phyloP scores from a whole-genome alignment of 768 basidiomycete species.

The Mycena olivaceomarginata region DNA sequence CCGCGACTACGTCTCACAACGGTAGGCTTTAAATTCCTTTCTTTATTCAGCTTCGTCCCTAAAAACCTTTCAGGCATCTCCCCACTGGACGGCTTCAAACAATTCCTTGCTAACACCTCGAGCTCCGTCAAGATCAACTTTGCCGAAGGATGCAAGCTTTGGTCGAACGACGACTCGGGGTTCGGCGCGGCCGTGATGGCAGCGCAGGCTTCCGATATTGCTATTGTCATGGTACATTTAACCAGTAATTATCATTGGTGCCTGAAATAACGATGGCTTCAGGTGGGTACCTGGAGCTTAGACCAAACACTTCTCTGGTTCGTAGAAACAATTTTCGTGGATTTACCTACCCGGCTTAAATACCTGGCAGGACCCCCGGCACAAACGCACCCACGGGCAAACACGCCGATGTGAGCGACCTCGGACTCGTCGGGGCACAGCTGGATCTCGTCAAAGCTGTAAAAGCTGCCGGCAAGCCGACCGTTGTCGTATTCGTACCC shows the following conservation, averaged over 20 bases:
- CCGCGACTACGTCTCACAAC: constrained; percentile 83
- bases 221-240: constrained; percentile 71
- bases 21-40: constrained; percentile 41
- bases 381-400: constrained; percentile 84
- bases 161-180: constrained; percentile 78
- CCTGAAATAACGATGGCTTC: constrained; percentile 6
- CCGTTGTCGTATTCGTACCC: constrained; percentile 79
- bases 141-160: constrained; percentile 81
- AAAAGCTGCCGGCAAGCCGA: constrained; percentile 76
- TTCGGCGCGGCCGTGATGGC: constrained; percentile 73
- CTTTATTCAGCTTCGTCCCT: background rate
- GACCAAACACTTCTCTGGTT: constrained; percentile 72
- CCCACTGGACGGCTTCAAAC: constrained; percentile 77
- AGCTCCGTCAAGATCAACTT: constrained; percentile 74
- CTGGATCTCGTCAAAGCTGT: constrained; percentile 78
- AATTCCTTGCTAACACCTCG: constrained; percentile 68
- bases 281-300: constrained; percentile 80
- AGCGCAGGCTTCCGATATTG: constrained; percentile 73
- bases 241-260: background rate
- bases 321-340: background rate
- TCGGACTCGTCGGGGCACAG: constrained; percentile 81
- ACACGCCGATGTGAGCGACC: constrained; percentile 78
- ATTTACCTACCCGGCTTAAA: constrained; percentile 46
- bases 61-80: constrained; percentile 57
- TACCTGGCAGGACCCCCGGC: constrained; percentile 71